These are phyloP conservation scores for Wilhelminamyces savonicus DNA, from an alignment of 805 yeast species.

Conservation along the genomic window DNA sequence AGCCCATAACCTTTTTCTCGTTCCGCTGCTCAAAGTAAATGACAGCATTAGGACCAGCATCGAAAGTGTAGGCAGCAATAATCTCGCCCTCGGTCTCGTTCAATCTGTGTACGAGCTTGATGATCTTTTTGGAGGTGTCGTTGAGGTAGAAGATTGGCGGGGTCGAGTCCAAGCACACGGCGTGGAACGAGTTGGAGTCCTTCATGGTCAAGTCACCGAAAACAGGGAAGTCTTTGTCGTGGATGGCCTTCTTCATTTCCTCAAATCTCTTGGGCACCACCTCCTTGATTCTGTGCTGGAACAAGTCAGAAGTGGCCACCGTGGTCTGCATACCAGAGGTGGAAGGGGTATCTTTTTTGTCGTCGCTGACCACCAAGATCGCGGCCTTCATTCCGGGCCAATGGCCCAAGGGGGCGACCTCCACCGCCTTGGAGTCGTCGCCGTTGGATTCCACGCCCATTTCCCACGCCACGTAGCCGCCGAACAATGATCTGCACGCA, in stretches of 20 bases:
- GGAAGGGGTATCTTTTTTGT: conserved; percentile 89
- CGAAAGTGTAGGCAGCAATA: conserved; percentile 94
- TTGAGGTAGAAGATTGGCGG: conserved; percentile 96
- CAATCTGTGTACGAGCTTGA: conserved; percentile 71
- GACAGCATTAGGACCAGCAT: conserved; percentile 99
- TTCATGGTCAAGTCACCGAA: conserved; percentile 93
- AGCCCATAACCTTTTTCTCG: conserved; percentile 67
- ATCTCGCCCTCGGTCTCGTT: conserved; percentile 61
- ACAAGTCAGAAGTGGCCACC: conserved; percentile 81
- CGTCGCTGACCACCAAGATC: conserved; percentile 86
- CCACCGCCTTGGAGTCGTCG: conserved; percentile 90
- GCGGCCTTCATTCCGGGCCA: conserved; percentile 94
- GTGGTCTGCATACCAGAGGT: conserved; percentile 97
- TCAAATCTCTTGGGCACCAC: conserved; percentile 86
- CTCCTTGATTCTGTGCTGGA: conserved; percentile 65
- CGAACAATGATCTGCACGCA: conserved; percentile 94
- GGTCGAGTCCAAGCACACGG: conserved; percentile 90
- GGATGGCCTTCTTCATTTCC: conserved; percentile 75
- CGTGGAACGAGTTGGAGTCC: conserved; percentile 96
- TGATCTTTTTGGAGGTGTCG: conserved; percentile 80
- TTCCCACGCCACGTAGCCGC: conserved; percentile 99
- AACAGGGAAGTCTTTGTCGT: conserved; percentile 62
- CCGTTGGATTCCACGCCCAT: conserved; percentile 80
- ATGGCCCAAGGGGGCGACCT: conserved; percentile 74
- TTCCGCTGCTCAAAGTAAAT: conserved; percentile 77